Evolutionary conservation across 202 grass and related monocot species (phyloP).

Genomic region (Schoenoplectus tabernaemontani): DNA sequence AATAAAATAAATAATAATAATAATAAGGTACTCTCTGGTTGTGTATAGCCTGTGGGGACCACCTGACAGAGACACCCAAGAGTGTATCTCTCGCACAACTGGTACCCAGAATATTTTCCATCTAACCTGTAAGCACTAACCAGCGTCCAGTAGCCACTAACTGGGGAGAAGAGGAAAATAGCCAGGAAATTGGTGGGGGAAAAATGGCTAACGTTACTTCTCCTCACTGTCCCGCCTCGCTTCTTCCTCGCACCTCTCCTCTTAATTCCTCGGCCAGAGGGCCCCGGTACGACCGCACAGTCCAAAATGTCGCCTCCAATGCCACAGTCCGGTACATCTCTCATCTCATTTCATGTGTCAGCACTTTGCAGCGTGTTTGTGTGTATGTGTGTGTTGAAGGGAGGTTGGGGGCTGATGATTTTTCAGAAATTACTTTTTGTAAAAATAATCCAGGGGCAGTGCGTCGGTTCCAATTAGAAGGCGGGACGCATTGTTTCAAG

Average conservation of each 20-base stretch:
- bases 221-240: conserved; percentile 27
- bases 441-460: not conserved
- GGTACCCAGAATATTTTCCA: no score
- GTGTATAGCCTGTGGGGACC: no score
- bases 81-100: no score
- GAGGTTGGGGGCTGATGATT: not conserved
- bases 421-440: not conserved
- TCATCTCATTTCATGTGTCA: not conserved
- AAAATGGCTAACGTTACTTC: conserved; percentile 46
- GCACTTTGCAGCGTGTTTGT: not conserved
- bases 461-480: conserved; percentile 24
- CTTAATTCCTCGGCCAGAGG: conserved; percentile 6
- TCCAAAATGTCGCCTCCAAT: not conserved
- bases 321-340: not conserved
- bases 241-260: not conserved
- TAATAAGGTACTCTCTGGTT: no score
- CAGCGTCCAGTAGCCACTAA: not conserved
- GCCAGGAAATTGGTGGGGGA: conserved; percentile 13
- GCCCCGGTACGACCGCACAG: conserved; percentile 7
- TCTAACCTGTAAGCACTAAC: no score
- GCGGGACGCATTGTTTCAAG: conserved; percentile 46
- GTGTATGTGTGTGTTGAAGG: not conserved
- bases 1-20: no score
- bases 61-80: no score
- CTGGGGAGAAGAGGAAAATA: not conserved